Evolutionary conservation across 2,329 filamentous ascomycete genomes (phyloP), one percentile per base, ranked within the genome.

Genomic region (Chrysoporthe austroafricana): DNA sequence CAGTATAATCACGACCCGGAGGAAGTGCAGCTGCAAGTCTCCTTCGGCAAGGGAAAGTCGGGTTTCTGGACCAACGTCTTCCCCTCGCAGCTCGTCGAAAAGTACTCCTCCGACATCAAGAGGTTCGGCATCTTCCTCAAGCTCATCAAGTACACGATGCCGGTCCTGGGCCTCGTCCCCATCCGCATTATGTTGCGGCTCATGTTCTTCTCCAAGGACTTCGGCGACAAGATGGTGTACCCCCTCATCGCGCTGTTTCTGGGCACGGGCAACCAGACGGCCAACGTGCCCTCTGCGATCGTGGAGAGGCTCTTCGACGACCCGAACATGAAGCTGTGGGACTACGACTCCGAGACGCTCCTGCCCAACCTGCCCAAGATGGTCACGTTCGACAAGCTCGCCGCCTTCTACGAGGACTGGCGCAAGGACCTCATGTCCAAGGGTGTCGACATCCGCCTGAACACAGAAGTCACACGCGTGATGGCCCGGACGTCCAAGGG

Each of bases 221-320:
- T 69, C 87, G 86, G 85, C 18, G 89, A 93, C 73, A 88, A 87
- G 46, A 89, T 93, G 77, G 88, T 90, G 0, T 83, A 91, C 67
- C 91, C 91, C 0, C 86, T 93, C 75, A 86, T 92, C 43, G 91
- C 91, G 0, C 80, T 93, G 1, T 93, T 94, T 74, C 80, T 93
- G 0, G 91, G 91, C 90, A 63, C 59, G 14, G 52, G 59, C 50
- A 66, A 59, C 88, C 14, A 91, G 72, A 91, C 90, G 0, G 87
- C 90, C 0, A 88, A 92, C 70, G 90, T 93, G 0, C 88, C 90
- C 0, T 86, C 85, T 54, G 89, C 90, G 34, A 88, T 93, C 44
- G 80, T 93, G 4, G 86, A 89, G 73, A 78, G 86, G 4, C 76
- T 90, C 0, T 88, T 87, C 62, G 79, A 86, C 67, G 84, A 86